phyloP scores from a whole-genome alignment of 1,284 basidiomycete genomes.

The Xerocomus amazonicus region DNA sequence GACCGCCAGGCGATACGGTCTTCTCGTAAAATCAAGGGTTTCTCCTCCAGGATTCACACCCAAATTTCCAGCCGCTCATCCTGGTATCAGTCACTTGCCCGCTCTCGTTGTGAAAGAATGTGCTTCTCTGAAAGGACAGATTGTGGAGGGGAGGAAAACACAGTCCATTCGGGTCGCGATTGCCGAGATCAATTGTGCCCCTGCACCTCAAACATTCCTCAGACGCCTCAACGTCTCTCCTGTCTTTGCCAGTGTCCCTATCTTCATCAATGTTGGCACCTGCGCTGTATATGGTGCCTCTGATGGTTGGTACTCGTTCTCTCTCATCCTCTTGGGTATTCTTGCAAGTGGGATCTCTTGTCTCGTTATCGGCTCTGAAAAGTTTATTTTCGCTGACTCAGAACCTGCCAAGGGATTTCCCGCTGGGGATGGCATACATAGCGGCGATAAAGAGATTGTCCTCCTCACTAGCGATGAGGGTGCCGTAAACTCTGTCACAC shows the following conservation, averaged over 20 bases:
- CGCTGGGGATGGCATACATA: slow-evolving; percentile 28
- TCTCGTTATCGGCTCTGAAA: slow-evolving; percentile 29
- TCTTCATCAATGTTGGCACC: slow-evolving; percentile 22
- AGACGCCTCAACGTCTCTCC: slow-evolving; percentile 18
- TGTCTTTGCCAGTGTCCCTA: slow-evolving; percentile 26
- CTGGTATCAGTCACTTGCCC: slow-evolving; percentile 27
- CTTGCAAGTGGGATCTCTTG: slow-evolving; percentile 28
- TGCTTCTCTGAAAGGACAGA: slow-evolving; percentile 1
- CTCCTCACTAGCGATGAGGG: slow-evolving; percentile 25
- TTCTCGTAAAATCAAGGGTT: slow-evolving; percentile 27
- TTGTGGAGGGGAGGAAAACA: slow-evolving; percentile 24
- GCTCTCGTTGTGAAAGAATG: slow-evolving; percentile 20
- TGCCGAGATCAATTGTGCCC: slow-evolving; percentile 16
- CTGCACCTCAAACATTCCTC: slow-evolving; percentile 14
- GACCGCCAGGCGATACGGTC: slow-evolving; percentile 28
- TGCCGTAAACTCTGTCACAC: slow-evolving; percentile 32
- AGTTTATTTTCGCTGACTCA: slow-evolving; percentile 25
- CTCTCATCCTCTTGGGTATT: slow-evolving; percentile 32
- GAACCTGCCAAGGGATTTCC: slow-evolving; percentile 23
- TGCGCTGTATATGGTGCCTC: slow-evolving; percentile 23
- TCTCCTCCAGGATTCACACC: slow-evolving; percentile 29
- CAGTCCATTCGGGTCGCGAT: slow-evolving; percentile 23
- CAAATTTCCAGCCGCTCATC: slow-evolving; percentile 25
- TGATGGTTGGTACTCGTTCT: slow-evolving; percentile 28
- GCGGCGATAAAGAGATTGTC: slow-evolving; percentile 21